Percentiles rank a stretch among this genome's conserved stretches.
Evolutionary conservation across 73 alveolate genomes (phyloP).

Genomic region (Paramecium tetraurelia): DNA sequence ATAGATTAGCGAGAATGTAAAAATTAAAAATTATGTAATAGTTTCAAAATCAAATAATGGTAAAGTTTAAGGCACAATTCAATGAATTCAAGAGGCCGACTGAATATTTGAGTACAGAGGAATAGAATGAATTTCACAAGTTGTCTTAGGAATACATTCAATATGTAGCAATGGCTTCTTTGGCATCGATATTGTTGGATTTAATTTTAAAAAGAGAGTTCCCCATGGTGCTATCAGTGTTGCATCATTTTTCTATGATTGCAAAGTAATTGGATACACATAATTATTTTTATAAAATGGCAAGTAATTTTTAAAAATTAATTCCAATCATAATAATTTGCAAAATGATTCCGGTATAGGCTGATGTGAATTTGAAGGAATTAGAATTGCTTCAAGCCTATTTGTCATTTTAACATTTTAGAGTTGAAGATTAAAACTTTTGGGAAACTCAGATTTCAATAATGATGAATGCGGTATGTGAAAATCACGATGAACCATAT

Average conservation of each 20-base stretch:
- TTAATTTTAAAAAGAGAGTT: neutral
- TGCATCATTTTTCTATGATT: neutral
- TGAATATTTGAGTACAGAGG: neutral
- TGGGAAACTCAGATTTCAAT: neutral
- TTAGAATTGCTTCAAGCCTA: neutral
- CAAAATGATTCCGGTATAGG: neutral
- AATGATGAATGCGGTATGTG: neutral
- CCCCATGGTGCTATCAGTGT: neutral
- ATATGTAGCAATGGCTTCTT: neutral
- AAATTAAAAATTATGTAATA: too few species aligned
- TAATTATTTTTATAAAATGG: neutral
- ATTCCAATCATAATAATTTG: neutral
- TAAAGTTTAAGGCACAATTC: neutral
- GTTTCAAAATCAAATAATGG: neutral
- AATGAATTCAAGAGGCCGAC: slow-evolving; percentile 35
- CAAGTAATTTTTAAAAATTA: neutral
- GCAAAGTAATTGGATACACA: neutral
- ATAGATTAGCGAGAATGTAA: neutral
- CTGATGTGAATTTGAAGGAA: neutral
- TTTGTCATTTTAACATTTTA: neutral
- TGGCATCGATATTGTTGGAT: neutral
- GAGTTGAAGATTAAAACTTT: neutral
- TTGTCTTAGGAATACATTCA: neutral
- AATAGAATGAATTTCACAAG: neutral
- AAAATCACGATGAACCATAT: neutral